Evolutionary conservation across 208 protist genomes (phyloP).

Genomic region (Acanthamoeba quina): DNA sequence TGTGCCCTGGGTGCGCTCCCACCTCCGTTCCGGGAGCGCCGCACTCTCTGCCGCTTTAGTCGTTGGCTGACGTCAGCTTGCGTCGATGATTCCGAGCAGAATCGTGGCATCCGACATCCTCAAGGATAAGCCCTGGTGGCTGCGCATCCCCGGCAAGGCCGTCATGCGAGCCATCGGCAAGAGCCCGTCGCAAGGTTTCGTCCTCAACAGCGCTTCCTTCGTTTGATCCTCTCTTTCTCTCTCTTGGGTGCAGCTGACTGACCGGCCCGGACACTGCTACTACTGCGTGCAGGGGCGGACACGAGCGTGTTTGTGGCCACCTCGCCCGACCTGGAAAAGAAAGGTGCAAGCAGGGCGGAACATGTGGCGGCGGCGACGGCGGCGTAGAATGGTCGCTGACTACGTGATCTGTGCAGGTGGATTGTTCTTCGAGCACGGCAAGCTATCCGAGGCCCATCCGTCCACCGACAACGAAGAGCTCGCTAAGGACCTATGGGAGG

Average conservation of each 20-base stretch:
- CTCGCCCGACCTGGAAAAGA: not conserved
- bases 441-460: constrained; percentile 7
- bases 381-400: too few relatives aligned
- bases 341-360: not conserved
- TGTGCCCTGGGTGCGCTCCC: constrained; percentile 23
- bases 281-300: not conserved
- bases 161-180: constrained; percentile 35
- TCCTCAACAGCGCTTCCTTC: too few relatives aligned
- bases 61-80: too few relatives aligned
- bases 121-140: constrained; percentile 28
- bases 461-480: constrained; percentile 29
- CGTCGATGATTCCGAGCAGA: not conserved
- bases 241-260: not conserved
- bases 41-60: too few relatives aligned
- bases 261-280: too few relatives aligned
- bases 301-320: constrained; percentile 21
- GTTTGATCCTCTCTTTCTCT: not conserved
- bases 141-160: not conserved
- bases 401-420: not conserved
- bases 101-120: constrained; percentile 32
- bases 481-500: constrained; percentile 9
- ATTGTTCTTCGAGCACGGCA: constrained; percentile 33
- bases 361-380: too few relatives aligned
- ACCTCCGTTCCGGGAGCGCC: not conserved
- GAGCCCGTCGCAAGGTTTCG: constrained; percentile 7